phyloP scores from a whole-genome alignment of 2,329 filamentous ascomycete species.

The Pseudocercospora pini-densiflorae region DNA sequence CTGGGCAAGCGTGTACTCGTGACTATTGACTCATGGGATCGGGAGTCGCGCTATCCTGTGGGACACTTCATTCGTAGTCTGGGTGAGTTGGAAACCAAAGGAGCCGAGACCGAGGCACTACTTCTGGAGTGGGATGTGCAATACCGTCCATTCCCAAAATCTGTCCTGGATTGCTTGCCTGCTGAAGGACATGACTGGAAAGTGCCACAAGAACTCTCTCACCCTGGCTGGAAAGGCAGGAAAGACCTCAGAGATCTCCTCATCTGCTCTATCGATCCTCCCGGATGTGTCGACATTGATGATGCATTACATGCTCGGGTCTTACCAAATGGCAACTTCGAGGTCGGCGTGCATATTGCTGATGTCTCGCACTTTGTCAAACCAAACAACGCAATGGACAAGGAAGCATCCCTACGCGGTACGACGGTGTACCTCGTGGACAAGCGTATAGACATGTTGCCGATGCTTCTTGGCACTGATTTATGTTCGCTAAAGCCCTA shows the following conservation, averaged over 20 bases:
- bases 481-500: constrained; percentile 96
- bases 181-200: constrained; percentile 91
- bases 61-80: constrained; percentile 94
- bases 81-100: constrained; percentile 93
- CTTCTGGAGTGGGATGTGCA: constrained; percentile 96
- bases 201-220: constrained; percentile 77
- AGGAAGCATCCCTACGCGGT: constrained; percentile 88
- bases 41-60: constrained; percentile 87
- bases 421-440: constrained; percentile 98
- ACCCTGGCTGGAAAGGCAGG: constrained; percentile 85
- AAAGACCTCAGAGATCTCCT: constrained; percentile 82
- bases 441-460: constrained; percentile 99
- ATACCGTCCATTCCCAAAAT: constrained; percentile 95
- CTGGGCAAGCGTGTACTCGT: constrained; percentile 90
- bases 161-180: constrained; percentile 90
- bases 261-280: constrained; percentile 96
- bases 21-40: constrained; percentile 93
- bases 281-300: constrained; percentile 97
- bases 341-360: constrained; percentile 97
- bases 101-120: constrained; percentile 94
- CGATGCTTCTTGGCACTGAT: constrained; percentile 92
- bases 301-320: constrained; percentile 88
- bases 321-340: constrained; percentile 89
- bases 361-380: constrained; percentile 99
- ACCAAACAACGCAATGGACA: constrained; percentile 95